Conservation (phyloP, 202 grass and related monocot species). For the Musa balbisiana region DNA sequence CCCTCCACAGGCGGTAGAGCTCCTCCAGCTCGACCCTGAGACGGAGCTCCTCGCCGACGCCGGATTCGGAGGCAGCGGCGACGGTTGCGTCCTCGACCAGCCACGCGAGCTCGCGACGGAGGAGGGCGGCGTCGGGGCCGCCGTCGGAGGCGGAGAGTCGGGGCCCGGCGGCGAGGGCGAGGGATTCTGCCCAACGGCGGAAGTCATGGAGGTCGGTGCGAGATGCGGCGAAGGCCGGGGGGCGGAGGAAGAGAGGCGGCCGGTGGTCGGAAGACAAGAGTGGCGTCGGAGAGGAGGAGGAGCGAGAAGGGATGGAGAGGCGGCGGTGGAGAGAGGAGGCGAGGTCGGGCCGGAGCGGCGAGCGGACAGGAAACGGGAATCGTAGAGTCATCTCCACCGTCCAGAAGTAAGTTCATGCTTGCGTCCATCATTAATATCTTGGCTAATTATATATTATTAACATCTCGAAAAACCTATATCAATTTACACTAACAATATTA, state of each 20-base stretch:
- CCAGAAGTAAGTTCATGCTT: not conserved
- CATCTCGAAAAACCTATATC: too few species aligned
- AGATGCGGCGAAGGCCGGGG: slow-evolving; percentile 29
- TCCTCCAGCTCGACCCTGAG: slow-evolving; percentile 45
- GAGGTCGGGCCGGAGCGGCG: slow-evolving; percentile 20
- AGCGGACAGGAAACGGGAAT: slow-evolving; percentile 13
- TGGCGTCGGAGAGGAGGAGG: not conserved
- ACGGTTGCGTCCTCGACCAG: slow-evolving; percentile 38
- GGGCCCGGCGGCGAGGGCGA: slow-evolving; percentile 28
- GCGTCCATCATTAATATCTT: too few species aligned
- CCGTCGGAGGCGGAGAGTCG: slow-evolving; percentile 5
- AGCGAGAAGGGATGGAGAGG: not conserved
- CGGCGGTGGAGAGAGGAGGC: not conserved
- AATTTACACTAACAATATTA: too few species aligned
- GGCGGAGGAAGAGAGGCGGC: slow-evolving; percentile 67
- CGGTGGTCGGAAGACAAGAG: not conserved
- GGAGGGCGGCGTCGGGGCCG: slow-evolving; percentile 31
- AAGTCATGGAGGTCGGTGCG: slow-evolving; percentile 40
- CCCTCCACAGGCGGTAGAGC: slow-evolving; percentile 47
- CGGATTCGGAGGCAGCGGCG: slow-evolving; percentile 14
- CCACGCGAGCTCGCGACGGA: slow-evolving; percentile 79
- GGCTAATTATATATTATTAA: too few species aligned
- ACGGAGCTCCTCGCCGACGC: slow-evolving; percentile 7
- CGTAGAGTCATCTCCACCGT: slow-evolving; percentile 12
- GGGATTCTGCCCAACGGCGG: slow-evolving; percentile 38